phyloP scores from a whole-genome alignment of 2,329 filamentous ascomycete genomes.

The Stachybotrys chlorohalonatus region DNA sequence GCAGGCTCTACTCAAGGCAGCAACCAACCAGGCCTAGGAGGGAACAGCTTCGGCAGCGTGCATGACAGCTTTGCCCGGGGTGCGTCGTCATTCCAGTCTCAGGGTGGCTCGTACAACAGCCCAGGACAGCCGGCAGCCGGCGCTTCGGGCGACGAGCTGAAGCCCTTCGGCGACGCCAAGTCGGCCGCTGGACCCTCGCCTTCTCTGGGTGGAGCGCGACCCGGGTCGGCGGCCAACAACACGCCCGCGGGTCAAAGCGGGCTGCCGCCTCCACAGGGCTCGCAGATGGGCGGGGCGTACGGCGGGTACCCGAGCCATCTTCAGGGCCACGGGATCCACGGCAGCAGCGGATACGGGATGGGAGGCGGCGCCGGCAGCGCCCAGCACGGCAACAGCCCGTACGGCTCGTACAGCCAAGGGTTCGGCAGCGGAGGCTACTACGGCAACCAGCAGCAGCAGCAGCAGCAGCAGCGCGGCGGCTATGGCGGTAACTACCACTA shows the following conservation, averaged over 20 bases:
- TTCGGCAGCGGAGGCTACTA: slow-evolving; percentile 41
- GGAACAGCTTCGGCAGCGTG: slow-evolving; percentile 41
- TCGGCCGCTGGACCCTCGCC: slow-evolving; percentile 44
- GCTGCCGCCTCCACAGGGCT: slow-evolving; percentile 46
- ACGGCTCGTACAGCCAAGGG: slow-evolving; percentile 42
- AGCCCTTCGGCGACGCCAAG: slow-evolving; percentile 51
- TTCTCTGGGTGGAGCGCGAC: slow-evolving; percentile 45
- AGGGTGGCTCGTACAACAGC: slow-evolving; percentile 44
- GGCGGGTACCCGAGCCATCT: slow-evolving; percentile 47
- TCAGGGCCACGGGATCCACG: slow-evolving; percentile 44
- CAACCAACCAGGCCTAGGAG: slow-evolving; percentile 40
- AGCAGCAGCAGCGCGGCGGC: slow-evolving; percentile 40
- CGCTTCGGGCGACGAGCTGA: slow-evolving; percentile 42
- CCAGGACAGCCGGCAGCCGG: slow-evolving; percentile 36
- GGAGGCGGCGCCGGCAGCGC: slow-evolving; percentile 39
- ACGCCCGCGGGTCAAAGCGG: slow-evolving; percentile 39
- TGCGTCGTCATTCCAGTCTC: slow-evolving; percentile 44
- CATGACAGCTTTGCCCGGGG: slow-evolving; percentile 48
- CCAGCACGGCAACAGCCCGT: slow-evolving; percentile 44
- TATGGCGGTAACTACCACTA: slow-evolving; percentile 54
- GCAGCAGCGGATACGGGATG: slow-evolving; percentile 46
- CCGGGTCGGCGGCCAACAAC: slow-evolving; percentile 49
- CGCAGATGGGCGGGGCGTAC: slow-evolving; percentile 44
- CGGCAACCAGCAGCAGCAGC: slow-evolving; percentile 28
- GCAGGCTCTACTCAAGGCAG: slow-evolving; percentile 39